Base-by-base conservation (phyloP, 2,329 filamentous ascomycete species). In the Botryotinia globosa region DNA sequence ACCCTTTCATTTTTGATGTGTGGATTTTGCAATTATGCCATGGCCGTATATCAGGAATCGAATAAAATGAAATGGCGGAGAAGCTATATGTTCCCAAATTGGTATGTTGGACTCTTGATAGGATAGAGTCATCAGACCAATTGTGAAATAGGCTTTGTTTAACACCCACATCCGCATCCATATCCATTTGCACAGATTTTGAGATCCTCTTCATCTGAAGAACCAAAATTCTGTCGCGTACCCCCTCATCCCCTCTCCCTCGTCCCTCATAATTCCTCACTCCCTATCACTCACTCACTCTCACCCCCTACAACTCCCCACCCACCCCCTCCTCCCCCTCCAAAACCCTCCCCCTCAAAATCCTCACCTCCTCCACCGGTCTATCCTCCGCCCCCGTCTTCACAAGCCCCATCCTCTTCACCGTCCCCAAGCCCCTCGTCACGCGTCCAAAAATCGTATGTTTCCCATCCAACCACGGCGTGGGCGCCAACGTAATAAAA, bases 391-490 rank as follows among this genome's bases (percentile, higher is more conserved):
- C 83, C 37, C 89, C 93, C 0, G 94, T 97, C 84, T 92, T 93
- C 67, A 97, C 94, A 73, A 96, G 81, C 0, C 94, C 96, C 89
- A 99, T 92, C 76, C 94, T 87, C 85, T 93, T 91, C 42, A 98
- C 90, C n/a, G 95, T 86, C 72, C 87, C 85, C 87, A 98, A 89
- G 0, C 96, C 96, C 71, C 83, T 88, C 84, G 92, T 94, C 56
- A 99, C 94, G 71, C 95, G 85, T 1, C 96, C 96, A 81, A 99
- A 99, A 77, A 99, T 97, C 18, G 94, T 97, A 82, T 99, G 95
- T 83, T 97, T 98, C 34, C 94, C 94, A 83, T 99, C 96, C 74
- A 99, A 84, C 95, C 95, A 98, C 0, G 96, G 96, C 25, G 96
- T 95, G 7, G 95, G 95, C 12, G 94, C 95, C 48, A 98, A 86